Conservation (phyloP, 805 yeast genomes). For the Metahyphopichia silvanorum region DNA sequence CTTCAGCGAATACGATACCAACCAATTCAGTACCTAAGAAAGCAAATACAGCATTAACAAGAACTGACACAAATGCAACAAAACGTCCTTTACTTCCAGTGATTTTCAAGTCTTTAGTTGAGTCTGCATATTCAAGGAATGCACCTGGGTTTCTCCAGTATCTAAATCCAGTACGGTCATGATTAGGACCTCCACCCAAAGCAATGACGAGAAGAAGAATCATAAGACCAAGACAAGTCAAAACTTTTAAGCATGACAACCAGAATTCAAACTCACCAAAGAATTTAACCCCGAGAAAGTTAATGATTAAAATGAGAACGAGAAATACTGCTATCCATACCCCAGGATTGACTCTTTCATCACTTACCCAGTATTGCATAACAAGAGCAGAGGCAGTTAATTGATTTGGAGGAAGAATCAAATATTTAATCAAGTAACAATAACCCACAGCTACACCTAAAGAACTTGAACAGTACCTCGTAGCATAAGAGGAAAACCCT, state of each 20-base stretch:
- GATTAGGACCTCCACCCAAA: conserved; percentile 37
- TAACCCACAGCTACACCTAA: conserved; percentile 33
- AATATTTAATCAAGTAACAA: conserved; percentile 32
- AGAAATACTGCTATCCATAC: conserved; percentile 38
- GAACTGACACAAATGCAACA: conserved; percentile 57
- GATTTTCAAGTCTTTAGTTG: too few relatives aligned
- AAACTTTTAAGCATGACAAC: conserved; percentile 30
- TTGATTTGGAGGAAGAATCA: conserved; percentile 33
- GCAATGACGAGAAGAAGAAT: conserved; percentile 32
- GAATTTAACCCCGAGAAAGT: conserved; percentile 25
- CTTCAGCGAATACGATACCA: conserved; percentile 45
- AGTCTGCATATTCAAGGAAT: conserved; percentile 43
- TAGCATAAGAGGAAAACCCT: conserved; percentile 29
- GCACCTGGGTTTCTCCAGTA: conserved; percentile 33
- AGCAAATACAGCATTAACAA: conserved; percentile 59
- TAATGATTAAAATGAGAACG: conserved; percentile 20
- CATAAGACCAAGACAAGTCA: conserved; percentile 28
- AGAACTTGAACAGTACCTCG: conserved; percentile 23
- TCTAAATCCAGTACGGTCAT: conserved; percentile 46
- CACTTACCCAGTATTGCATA: conserved; percentile 31
- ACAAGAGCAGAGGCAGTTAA: conserved; percentile 34
- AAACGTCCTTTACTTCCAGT: conserved; percentile 58
- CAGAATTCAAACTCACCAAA: conserved; percentile 38
- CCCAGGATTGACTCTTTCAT: conserved; percentile 29
- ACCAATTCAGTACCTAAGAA: conserved; percentile 53